phyloP scores from a whole-genome alignment of 805 yeast genomes.

The Naumovozyma baii region DNA sequence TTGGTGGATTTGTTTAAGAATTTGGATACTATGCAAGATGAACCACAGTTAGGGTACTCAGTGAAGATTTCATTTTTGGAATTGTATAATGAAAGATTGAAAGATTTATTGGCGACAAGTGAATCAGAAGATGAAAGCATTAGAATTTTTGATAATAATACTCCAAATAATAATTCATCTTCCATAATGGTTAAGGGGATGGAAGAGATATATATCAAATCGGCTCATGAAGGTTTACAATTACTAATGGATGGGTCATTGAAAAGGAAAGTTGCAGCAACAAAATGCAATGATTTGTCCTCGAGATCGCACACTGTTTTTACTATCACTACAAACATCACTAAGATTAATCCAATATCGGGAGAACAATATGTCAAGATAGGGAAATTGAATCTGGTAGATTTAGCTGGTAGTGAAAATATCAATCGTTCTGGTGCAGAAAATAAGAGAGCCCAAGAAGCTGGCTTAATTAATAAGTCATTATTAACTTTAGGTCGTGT shows the following conservation, averaged over 20 bases:
- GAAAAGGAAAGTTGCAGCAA: constrained; percentile 64
- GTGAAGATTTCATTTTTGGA: constrained; percentile 71
- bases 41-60: constrained; percentile 52
- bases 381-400: constrained; percentile 79
- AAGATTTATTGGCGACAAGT: constrained; percentile 45
- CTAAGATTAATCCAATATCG: constrained; percentile 37
- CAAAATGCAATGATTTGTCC: constrained; percentile 66
- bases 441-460: constrained; percentile 78
- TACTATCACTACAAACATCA: constrained; percentile 53
- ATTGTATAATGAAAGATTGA: constrained; percentile 70
- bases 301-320: constrained; percentile 77
- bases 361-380: constrained; percentile 42
- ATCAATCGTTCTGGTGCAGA: constrained; percentile 76
- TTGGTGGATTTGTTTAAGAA: constrained; percentile 45
- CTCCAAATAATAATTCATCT: constrained; percentile 4
- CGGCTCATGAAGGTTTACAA: constrained; percentile 43
- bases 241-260: constrained; percentile 47
- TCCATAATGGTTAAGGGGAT: constrained; percentile 47
- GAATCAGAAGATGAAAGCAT: constrained; percentile 34
- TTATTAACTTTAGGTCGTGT: constrained; percentile 79
- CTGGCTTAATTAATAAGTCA: constrained; percentile 83
- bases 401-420: constrained; percentile 88
- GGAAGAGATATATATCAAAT: constrained; percentile 42
- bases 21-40: constrained; percentile 32
- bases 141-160: constrained; percentile 41